Evolutionary conservation across 805 yeast genomes (phyloP).

Genomic region (Ogataea philodendri): DNA sequence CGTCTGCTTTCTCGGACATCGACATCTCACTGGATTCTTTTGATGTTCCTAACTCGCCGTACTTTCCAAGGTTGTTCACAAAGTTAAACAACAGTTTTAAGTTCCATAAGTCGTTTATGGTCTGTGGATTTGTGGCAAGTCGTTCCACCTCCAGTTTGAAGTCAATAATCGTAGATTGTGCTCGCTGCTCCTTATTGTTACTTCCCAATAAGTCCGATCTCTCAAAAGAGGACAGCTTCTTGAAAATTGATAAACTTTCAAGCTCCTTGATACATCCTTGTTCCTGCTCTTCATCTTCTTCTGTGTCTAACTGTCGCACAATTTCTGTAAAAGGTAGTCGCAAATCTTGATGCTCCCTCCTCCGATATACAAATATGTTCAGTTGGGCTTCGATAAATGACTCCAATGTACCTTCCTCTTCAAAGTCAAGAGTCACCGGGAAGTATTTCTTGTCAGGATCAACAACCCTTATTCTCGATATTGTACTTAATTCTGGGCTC

Average conservation of each 20-base stretch:
- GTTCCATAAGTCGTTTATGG: constrained; percentile 61
- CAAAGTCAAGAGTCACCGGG: constrained; percentile 39
- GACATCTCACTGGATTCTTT: constrained; percentile 7
- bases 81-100: constrained; percentile 59
- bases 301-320: constrained; percentile 10
- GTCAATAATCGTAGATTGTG: constrained; percentile 50
- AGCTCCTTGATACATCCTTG: constrained; percentile 15
- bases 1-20: constrained; percentile 11
- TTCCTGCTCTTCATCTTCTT: constrained; percentile 3
- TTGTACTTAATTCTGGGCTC: constrained; percentile 56
- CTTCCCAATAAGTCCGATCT: constrained; percentile 14
- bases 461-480: constrained; percentile 46
- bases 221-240: constrained; percentile 25
- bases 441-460: constrained; percentile 46
- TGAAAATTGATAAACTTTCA: constrained; percentile 21
- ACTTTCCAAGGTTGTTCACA: constrained; percentile 40
- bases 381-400: constrained; percentile 40
- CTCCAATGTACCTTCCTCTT: constrained; percentile 41
- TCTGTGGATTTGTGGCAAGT: constrained; percentile 41
- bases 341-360: constrained; percentile 38
- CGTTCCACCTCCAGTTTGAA: constrained; percentile 49
- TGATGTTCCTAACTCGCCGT: background rate
- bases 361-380: constrained; percentile 52
- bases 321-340: constrained; percentile 22
- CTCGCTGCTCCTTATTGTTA: constrained; percentile 16